Evolutionary conservation across 1,284 basidiomycete genomes (phyloP).

Genomic region (Leccinum griseonigrum): DNA sequence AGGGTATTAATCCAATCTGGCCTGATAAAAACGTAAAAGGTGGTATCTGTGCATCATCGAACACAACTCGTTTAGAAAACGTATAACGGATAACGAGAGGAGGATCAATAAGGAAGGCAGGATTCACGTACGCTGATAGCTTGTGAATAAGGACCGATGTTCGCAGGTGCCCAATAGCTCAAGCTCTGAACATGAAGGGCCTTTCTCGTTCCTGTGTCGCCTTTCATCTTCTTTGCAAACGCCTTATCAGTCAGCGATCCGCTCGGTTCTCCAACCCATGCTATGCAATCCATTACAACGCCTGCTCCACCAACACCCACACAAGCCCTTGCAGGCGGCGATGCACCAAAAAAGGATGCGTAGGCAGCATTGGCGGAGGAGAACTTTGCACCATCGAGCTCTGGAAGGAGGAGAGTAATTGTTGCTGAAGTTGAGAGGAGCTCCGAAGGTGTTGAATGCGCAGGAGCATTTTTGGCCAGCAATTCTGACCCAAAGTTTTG

Average conservation of each 20-base stretch:
- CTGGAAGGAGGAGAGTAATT: conserved; percentile 83
- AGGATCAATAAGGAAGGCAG: not conserved
- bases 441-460: not conserved
- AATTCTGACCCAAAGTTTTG: conserved; percentile 14
- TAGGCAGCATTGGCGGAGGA: conserved; percentile 77
- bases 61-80: not conserved
- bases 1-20: conserved; percentile 89
- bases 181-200: conserved; percentile 92
- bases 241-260: conserved; percentile 12
- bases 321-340: conserved; percentile 92
- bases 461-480: conserved; percentile 7
- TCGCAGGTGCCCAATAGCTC: conserved; percentile 99
- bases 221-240: conserved; percentile 26
- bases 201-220: conserved; percentile 42
- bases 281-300: conserved; percentile 76
- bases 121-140: conserved; percentile 66
- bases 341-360: conserved; percentile 79
- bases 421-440: conserved; percentile 66
- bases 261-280: conserved; percentile 42
- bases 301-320: conserved; percentile 66
- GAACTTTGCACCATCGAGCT: conserved; percentile 69
- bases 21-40: conserved; percentile 86
- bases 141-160: conserved; percentile 98
- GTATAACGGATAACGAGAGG: conserved; percentile 3
- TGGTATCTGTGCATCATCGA: conserved; percentile 51